Base-by-base conservation (phyloP, 768 basidiomycete species). In the Exidia glandulosa region DNA sequence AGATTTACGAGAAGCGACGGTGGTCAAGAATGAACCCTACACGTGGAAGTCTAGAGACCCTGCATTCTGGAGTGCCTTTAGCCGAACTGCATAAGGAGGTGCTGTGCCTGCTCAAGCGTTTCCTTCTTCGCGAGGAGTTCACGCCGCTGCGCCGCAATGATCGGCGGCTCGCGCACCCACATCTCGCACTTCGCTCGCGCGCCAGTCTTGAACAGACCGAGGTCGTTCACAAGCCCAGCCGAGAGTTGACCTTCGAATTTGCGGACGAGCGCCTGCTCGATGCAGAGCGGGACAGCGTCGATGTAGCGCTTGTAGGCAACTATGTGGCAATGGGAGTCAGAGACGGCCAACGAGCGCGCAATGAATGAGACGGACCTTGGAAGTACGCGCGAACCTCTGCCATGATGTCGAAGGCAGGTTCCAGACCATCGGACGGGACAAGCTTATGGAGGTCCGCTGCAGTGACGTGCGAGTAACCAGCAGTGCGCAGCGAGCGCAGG, bases 221-320 rank as follows among this genome's bases (percentile, higher is more conserved):
- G 77, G 0, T 79, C 79, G 0, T 69, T 64, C 41, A 75, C 74
- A 2, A 89, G 69, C 0, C 69, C 75, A 16, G 67, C 69, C 7
- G 83, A 71, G 2, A 87, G 66, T 0, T 72, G 76, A 0, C 74
- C 68, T 57, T 77, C 75, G 3, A 82, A 61, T 0, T 83, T 85
- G 3, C 77, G 76, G 2, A 85, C 74, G 27, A 85, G 77, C 56
- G 81, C 77, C 48, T 75, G 65, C 62, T 86, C 83, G 59, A 86
- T 79, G 2, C 79, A 76, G 37, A 79, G 70, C 4, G 84, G 81
- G 2, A 86, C 67, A 55, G 76, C 79, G 66, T 87, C 85, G 2
- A 73, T 73, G 61, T 84, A 78, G 1, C 83, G 76, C 66, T 84
- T 83, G 67, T 80, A 83, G 0, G 81, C 78, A 1, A 85, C 83